Evolutionary conservation across 306 rosid genomes (phyloP), one percentile per base, ranked within the genome.

Genomic region (Mucuna pruriens): DNA sequence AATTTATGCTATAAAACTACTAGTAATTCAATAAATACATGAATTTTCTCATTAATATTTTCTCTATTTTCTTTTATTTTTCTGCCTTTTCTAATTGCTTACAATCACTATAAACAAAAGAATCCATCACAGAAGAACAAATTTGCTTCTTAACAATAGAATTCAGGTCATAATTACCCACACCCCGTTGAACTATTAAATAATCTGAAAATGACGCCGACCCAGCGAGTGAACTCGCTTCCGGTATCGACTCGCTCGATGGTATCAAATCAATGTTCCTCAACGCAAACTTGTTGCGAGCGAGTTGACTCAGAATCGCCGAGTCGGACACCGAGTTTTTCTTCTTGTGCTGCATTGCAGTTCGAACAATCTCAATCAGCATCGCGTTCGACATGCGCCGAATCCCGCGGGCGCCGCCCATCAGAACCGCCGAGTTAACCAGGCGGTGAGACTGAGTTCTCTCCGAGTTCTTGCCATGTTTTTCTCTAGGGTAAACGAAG

Each of bases 51-150:
- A 60, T 49, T 51, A 49, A 25, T 48, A n/a, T 79, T 51, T 60
- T 66, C 6, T 20, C 17, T 49, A 3, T 82, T 83, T 31, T 9
- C 0, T 13, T n/a, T 78, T 61, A 51, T 55, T 71, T 45, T 74
- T 34, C 69, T 46, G 13, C 78, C 17, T 29, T 42, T 60, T 7
- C 9, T 4, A 9, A 8, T 25, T 25, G 36, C 23, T 33, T 1
- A 82, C 99, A 93, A 84, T 93, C 92, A 34, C 82, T 89, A 85
- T 95, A 95, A 12, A 87, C 92, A 89, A 91, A 89, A 85, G 96
- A 91, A 89, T 91, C 97, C 7, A 86, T 65, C 45, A 75, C 88
- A 64, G 81, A 87, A n/a, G 85, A 85, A 89, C 99, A 95, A 17
- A 93, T 80, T 45, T 74, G 81, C 75, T 54, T 90, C 88, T 78